These are phyloP conservation scores for Talaromyces piceae DNA, from an alignment of 2,329 filamentous ascomycete species.

Conservation along the genomic window DNA sequence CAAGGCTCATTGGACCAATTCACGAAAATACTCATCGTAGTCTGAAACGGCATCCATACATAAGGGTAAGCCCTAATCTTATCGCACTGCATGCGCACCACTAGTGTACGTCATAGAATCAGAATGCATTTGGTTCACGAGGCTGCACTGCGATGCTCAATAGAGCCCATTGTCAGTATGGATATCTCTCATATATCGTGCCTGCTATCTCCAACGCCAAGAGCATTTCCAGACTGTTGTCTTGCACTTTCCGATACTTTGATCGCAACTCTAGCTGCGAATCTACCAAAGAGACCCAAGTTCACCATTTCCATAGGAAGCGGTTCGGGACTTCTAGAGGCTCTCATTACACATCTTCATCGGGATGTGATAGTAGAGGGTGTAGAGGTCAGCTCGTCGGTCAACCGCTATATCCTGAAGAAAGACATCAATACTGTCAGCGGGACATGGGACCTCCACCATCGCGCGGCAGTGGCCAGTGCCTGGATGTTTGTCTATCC, in stretches of 20 bases:
- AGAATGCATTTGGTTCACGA: neutral
- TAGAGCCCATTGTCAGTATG: neutral
- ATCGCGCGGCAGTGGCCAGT: constrained; percentile 34
- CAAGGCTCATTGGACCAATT: too few species aligned
- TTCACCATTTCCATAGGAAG: constrained; percentile 42
- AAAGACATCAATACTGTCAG: constrained; percentile 36
- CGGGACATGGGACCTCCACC: constrained; percentile 38
- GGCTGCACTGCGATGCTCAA: neutral
- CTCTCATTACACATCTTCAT: constrained; percentile 26
- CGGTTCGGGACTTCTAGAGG: constrained; percentile 46
- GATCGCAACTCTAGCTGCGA: constrained; percentile 12
- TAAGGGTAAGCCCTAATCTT: neutral
- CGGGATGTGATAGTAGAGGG: constrained; percentile 31
- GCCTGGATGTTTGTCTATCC: constrained; percentile 51
- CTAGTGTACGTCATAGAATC: neutral
- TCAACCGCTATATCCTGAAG: constrained; percentile 40
- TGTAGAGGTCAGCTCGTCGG: constrained; percentile 41
- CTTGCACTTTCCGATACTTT: constrained; percentile 21
- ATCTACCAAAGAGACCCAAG: constrained; percentile 19
- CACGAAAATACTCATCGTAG: too few species aligned
- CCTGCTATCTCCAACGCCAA: neutral
- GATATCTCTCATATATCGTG: neutral
- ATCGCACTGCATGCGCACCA: neutral
- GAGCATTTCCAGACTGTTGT: neutral
- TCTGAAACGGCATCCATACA: too few species aligned